A percentile compares a stretch with the other conserved stretches of the same genome.
Conservation (phyloP, 2,329 filamentous ascomycete species). For the Aureobasidium lini region DNA sequence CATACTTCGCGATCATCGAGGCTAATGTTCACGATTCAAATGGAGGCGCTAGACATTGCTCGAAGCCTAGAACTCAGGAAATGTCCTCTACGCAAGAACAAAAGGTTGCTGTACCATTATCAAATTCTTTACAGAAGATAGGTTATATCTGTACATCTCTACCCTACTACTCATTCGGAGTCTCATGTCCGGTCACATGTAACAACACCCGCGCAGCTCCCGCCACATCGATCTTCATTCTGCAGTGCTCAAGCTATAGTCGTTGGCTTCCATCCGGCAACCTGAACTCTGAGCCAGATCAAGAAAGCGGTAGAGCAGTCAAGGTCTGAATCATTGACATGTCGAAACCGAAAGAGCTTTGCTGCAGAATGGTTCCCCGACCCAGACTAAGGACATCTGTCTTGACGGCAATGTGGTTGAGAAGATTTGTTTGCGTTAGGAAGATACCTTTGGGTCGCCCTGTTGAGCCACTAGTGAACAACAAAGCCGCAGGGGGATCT, state of each 20-base stretch:
- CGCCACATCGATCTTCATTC: too few relatives aligned
- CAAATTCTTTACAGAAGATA: too few relatives aligned
- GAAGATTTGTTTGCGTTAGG: slow-evolving; percentile 26
- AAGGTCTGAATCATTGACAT: slow-evolving; percentile 35
- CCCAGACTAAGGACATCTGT: neutral
- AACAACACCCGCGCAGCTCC: too few relatives aligned
- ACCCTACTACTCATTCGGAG: too few relatives aligned
- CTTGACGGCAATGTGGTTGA: slow-evolving; percentile 21
- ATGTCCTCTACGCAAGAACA: too few relatives aligned
- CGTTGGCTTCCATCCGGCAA: neutral
- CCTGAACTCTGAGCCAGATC: neutral
- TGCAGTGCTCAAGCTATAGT: neutral
- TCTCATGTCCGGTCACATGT: too few relatives aligned
- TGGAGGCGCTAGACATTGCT: too few relatives aligned
- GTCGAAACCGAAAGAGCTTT: slow-evolving; percentile 36
- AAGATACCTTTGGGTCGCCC: slow-evolving; percentile 37
- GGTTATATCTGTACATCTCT: too few relatives aligned
- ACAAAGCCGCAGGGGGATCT: slow-evolving; percentile 21
- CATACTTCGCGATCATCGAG: too few relatives aligned
- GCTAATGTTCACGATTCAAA: too few relatives aligned
- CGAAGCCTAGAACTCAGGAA: too few relatives aligned
- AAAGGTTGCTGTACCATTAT: too few relatives aligned
- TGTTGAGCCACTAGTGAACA: slow-evolving; percentile 29
- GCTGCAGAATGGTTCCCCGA: slow-evolving; percentile 29
- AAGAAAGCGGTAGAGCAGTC: slow-evolving; percentile 14